phyloP scores from a whole-genome alignment of 208 protist genomes.

The Leishmania guyanensis region DNA sequence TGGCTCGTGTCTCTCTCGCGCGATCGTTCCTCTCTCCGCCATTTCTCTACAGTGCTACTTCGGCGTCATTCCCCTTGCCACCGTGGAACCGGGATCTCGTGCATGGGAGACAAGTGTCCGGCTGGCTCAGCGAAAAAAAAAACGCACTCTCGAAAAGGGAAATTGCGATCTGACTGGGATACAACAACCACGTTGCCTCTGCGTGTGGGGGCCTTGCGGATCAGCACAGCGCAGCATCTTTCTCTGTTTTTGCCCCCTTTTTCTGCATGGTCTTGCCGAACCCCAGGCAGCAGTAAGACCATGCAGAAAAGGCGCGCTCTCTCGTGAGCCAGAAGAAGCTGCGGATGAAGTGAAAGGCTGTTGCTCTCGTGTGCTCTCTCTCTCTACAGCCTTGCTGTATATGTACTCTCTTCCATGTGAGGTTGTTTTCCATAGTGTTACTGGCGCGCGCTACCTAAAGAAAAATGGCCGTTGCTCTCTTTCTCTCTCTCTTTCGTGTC shows the following conservation, averaged over 20 bases:
- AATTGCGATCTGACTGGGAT: not conserved
- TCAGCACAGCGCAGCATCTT: not conserved
- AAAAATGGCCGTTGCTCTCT: not conserved
- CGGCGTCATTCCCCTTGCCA: not conserved
- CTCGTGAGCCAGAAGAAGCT: conserved; percentile 93
- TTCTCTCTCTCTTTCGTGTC: not conserved
- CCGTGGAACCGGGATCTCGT: not conserved
- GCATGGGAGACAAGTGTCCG: not conserved
- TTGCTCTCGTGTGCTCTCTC: not conserved
- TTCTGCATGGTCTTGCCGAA: not conserved
- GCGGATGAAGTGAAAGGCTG: conserved; percentile 12
- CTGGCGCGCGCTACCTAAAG: not conserved
- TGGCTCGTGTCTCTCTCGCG: no score
- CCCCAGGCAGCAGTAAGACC: not conserved
- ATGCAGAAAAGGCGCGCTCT: conserved; percentile 20
- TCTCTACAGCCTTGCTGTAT: not conserved
- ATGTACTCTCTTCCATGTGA: not conserved
- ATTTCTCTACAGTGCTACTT: not conserved
- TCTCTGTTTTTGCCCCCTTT: not conserved
- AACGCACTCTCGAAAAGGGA: not conserved
- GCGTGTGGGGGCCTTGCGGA: no score
- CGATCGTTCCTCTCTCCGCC: not conserved
- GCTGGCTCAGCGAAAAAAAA: not conserved
- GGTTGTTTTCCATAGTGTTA: not conserved
- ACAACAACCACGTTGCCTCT: not conserved